Conservation (phyloP, 1,139 yeast species). For the Yamadazyma buinensis region DNA sequence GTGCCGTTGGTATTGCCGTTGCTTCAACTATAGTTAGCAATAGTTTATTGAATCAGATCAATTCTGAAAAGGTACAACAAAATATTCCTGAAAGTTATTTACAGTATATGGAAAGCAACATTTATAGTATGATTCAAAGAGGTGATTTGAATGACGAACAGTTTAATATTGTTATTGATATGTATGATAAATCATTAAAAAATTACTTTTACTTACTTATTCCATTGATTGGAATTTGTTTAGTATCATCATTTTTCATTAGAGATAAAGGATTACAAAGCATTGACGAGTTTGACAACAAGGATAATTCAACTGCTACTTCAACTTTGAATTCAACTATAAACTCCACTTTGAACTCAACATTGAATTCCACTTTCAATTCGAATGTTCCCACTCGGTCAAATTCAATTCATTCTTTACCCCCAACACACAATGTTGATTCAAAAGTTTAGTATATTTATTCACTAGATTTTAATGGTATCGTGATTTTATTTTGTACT, state of each 20-base stretch:
- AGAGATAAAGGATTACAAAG: constrained; percentile 42
- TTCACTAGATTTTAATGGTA: no score
- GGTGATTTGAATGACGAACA: constrained; percentile 22
- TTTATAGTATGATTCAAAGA: constrained; percentile 29
- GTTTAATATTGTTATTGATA: constrained; percentile 20
- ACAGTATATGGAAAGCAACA: constrained; percentile 22
- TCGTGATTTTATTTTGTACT: no score
- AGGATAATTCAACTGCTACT: not conserved
- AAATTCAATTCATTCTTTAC: no score
- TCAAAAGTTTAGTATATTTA: no score
- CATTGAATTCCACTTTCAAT: no score
- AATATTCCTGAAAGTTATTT: constrained; percentile 17
- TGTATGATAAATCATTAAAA: constrained; percentile 35
- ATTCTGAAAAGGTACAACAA: constrained; percentile 5
- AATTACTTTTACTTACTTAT: constrained; percentile 38
- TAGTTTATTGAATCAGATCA: constrained; percentile 14
- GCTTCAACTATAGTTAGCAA: constrained; percentile 23
- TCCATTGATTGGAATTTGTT: constrained; percentile 41
- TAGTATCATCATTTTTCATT: constrained; percentile 31
- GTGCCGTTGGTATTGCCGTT: constrained; percentile 36
- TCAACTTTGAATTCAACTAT: not conserved
- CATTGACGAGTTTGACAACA: constrained; percentile 27
- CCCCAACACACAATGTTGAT: no score
- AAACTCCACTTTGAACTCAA: no score
- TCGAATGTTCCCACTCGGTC: no score